Percentiles rank a stretch among this genome's conserved stretches.
Evolutionary conservation across 2,329 filamentous ascomycete species (phyloP).

Genomic region (Diaporthe destruens): DNA sequence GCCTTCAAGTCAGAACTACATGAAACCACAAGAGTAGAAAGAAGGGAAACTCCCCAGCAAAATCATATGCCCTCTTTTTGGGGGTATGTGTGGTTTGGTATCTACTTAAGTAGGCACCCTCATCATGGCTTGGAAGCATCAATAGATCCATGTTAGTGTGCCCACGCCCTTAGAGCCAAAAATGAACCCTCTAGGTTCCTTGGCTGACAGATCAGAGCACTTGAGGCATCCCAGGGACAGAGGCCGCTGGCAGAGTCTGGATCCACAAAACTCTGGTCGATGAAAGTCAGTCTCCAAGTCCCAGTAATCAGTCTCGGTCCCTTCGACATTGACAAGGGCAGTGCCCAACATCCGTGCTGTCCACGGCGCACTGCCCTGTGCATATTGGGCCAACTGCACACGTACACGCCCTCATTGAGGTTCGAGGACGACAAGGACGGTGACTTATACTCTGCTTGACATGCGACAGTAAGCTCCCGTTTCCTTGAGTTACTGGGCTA

Average conservation of each 20-base stretch:
- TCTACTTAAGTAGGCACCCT: no score
- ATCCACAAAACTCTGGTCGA: not conserved
- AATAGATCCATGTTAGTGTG: not conserved
- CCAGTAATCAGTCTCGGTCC: conserved; percentile 5
- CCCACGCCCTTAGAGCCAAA: not conserved
- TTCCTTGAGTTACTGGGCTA: not conserved
- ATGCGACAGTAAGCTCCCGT: not conserved
- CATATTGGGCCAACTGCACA: not conserved
- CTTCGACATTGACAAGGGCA: not conserved
- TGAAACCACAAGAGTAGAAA: no score
- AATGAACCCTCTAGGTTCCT: no score
- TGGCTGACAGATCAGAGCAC: not conserved
- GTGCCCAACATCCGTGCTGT: conserved; percentile 2
- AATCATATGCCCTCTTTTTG: no score
- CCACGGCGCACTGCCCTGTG: conserved; percentile 3
- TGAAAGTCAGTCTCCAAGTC: not conserved
- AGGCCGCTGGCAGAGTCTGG: not conserved
- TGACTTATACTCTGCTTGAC: not conserved
- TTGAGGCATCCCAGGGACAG: not conserved
- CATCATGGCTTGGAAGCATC: not conserved
- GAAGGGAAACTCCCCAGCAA: no score
- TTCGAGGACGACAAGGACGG: no score
- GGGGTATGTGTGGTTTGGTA: no score
- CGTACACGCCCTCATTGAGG: not conserved
- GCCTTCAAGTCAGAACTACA: no score